A percentile compares a stretch with the other conserved stretches of the same genome.
Conservation (phyloP, 2,329 filamentous ascomycete species). For the Stemphylium lycopersici region DNA sequence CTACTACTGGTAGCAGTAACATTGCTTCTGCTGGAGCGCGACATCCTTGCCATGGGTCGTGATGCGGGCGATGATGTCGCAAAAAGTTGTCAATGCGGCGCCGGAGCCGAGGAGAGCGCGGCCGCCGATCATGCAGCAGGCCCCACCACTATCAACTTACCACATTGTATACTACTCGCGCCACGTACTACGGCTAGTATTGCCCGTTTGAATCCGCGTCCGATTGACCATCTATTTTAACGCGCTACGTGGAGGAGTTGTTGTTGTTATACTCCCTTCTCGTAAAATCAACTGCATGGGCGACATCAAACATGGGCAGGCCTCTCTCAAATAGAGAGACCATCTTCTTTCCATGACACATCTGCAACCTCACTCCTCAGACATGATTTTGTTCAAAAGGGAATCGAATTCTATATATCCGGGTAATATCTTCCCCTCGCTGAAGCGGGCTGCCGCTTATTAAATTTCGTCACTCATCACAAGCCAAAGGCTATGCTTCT, state of each 20-base stretch:
- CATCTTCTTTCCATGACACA: no score
- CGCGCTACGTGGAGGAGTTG: no score
- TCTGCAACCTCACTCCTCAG: no score
- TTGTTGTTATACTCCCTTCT: no score
- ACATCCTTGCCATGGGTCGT: slow-evolving; percentile 28
- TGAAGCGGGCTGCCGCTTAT: slow-evolving; percentile 23
- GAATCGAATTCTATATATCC: slow-evolving; percentile 33
- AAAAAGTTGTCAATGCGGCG: slow-evolving; percentile 30
- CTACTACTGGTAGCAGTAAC: slow-evolving; percentile 5
- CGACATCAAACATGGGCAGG: no score
- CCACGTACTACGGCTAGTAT: no score
- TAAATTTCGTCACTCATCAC: slow-evolving; percentile 17
- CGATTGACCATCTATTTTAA: no score
- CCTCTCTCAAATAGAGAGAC: no score
- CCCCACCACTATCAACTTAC: no score
- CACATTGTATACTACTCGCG: no score
- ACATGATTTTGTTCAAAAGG: slow-evolving; percentile 7
- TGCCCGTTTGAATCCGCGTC: no score
- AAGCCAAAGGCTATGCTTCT: slow-evolving; percentile 3
- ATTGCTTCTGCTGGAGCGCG: slow-evolving; percentile 20
- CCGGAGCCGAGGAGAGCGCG: slow-evolving; percentile 26
- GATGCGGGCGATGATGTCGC: slow-evolving; percentile 15
- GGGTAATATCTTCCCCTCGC: slow-evolving; percentile 20
- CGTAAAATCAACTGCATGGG: no score
- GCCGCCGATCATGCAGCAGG: background rate